Base-by-base conservation (phyloP, 352 stramenopile genomes). In the Pythium monospermum region DNA sequence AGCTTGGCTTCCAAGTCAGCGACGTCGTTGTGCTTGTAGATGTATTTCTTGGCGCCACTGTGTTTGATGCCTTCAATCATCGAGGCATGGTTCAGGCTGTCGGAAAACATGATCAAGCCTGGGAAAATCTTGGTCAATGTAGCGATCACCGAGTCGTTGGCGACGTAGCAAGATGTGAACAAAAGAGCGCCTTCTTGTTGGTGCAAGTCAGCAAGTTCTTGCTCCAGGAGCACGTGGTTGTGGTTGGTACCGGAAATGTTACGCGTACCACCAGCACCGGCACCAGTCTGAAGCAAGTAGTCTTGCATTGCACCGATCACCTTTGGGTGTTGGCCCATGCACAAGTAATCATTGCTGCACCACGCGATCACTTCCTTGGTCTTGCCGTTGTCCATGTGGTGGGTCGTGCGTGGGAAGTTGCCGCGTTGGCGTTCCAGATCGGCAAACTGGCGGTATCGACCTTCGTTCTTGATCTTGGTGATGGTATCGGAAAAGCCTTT, bases 181-280 rank as follows among this genome's bases (percentile, higher is more conserved):
- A 96, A 61, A 11, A 96, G 65, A 3, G 84, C 84, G 13, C 60
- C 69, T 45, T 96, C 84, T 53, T 90, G 83, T 41, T 94, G 78
- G 71, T 96, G 87, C 32, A 96, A 66, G 44, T 91, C 81, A 0
- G 87, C 85, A 33, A 96, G 53, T 55, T 94, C 83, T 11, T 64
- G 60, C 59, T 96, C 87, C 1, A 96, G 68, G 32, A 90, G 52
- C 36, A 95, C 84, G 68, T 96, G 87, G 67, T 95, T 91, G 71
- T 94, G 78, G 74, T 95, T 95, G 8, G 87, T 96, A 57, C 87
- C 87, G 19, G 76, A 91, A 54, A 96, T 96, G 70, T 96, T 96
- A 36, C 87, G 84, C 13, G 85, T 96, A 45, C 85, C 85, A 44
- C 87, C 85, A 7, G 83, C 83, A 23, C 87, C 87, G 18, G 77